Conservation (phyloP, 2,329 filamentous ascomycete genomes). For the Endoconidiophora polonica region DNA sequence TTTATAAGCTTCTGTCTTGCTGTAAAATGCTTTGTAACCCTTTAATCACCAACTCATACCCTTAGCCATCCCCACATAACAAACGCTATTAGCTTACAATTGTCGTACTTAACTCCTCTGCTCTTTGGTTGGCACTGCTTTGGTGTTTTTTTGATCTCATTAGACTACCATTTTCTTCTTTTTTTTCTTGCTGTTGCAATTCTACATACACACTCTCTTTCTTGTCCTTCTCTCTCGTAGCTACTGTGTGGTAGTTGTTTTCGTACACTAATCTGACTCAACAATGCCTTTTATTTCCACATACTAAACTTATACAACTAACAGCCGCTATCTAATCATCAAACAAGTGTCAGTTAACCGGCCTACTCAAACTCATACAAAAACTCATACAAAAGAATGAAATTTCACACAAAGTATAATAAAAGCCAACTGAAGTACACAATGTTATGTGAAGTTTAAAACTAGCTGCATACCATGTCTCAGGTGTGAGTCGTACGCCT, state of each 20-base stretch:
- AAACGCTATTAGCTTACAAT: background rate
- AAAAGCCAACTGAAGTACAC: too few species aligned
- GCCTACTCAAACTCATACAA: too few species aligned
- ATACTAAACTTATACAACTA: background rate
- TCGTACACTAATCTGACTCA: background rate
- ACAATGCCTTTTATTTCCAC: background rate
- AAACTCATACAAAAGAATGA: too few species aligned
- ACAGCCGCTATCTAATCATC: too few species aligned
- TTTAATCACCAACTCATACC: background rate
- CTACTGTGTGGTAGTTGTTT: background rate
- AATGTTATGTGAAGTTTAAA: too few species aligned
- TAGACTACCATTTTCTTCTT: conserved; percentile 11
- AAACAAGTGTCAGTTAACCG: too few species aligned
- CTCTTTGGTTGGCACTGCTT: background rate
- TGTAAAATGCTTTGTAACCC: background rate
- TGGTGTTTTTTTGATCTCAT: background rate
- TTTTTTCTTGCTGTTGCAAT: conserved; percentile 6
- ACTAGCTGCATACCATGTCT: too few species aligned
- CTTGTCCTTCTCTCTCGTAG: background rate
- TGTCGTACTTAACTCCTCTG: background rate
- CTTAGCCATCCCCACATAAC: background rate
- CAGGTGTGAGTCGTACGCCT: too few species aligned
- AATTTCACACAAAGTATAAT: too few species aligned
- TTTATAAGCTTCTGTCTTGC: background rate
- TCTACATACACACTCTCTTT: background rate